Conservation (phyloP, 768 basidiomycete genomes). For the Tulasnella calospora region DNA sequence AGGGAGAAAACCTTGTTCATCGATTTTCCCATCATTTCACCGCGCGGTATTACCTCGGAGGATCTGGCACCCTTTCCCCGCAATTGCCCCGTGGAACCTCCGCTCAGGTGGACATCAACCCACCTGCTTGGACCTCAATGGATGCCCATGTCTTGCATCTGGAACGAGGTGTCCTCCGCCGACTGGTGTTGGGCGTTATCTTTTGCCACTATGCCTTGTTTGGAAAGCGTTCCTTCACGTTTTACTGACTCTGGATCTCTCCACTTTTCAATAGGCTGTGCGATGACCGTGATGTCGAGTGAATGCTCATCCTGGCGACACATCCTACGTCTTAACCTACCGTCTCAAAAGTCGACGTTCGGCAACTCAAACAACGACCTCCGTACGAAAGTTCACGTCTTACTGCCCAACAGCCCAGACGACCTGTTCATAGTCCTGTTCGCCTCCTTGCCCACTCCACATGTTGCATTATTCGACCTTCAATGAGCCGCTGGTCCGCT, state of each 20-base stretch:
- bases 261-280: slow-evolving; percentile 17
- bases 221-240: background rate
- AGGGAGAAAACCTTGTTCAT: slow-evolving; percentile 13
- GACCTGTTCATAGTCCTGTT: background rate
- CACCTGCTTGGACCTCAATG: background rate
- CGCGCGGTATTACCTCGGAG: slow-evolving; percentile 18
- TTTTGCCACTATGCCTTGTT: slow-evolving; percentile 1
- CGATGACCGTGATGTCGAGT: slow-evolving; percentile 26
- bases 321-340: background rate
- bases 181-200: background rate
- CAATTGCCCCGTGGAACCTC: slow-evolving; percentile 6
- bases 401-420: background rate
- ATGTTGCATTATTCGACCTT: background rate
- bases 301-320: background rate
- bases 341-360: slow-evolving; percentile 3
- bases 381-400: background rate
- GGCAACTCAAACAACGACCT: background rate
- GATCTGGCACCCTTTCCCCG: slow-evolving; percentile 4
- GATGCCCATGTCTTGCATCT: slow-evolving; percentile 11
- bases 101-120: background rate
- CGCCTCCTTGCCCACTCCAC: background rate
- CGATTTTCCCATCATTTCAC: slow-evolving; percentile 21
- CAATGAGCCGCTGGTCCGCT: background rate
- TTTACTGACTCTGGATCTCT: slow-evolving; percentile 11
- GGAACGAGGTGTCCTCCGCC: background rate